Base-by-base conservation (phyloP, 1,139 yeast species). In the Eremothecium gossypii region DNA sequence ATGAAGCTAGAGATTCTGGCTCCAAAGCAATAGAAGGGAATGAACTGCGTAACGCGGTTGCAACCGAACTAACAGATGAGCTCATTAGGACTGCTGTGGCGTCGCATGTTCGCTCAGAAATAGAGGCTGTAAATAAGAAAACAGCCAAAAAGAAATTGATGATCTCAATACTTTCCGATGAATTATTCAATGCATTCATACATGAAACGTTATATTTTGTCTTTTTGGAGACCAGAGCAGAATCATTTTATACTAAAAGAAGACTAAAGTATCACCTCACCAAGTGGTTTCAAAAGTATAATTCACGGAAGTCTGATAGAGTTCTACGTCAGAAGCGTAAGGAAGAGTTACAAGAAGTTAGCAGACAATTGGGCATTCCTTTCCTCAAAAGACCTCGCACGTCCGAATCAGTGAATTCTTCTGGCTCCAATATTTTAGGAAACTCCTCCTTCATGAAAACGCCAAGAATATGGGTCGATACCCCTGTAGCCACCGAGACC, bases 131-230 rank as follows among this genome's bases (percentile, higher is more conserved):
- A 10, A 8, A 38, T 20, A 38, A 2, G 45, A 65, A n/a, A 43
- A 68, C 10, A 58, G 66, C 7, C 27, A 65, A 63, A 44, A 65
- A 71, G 36, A 46, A 49, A 2, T 42, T 50, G 4, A 48, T 71
- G 0, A 58, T 79, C 1, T 56, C 66, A 0, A 48, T 64, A 0
- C 61, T 79, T 11, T 54, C 79, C 1, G 55, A 58, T 1, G 80
- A 77, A 33, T 58, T 83, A 1, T 81, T 68, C 47, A 57, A 62
- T 9, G 83, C 86, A 1, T 79, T 83, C 52, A 51, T 83, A 38
- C 68, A 73, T 32, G 89, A 83, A 49, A 62, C 71, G 31, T 54
- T 74, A 0, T 74, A 69, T 48, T 60, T 73, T 30, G 58, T 66
- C 2, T 54, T 67, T 0, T 53, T 73, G 34, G 71, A 74, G 31